Base-by-base conservation (phyloP, 1,139 yeast genomes). In the Scheffersomyces segobiensis region DNA sequence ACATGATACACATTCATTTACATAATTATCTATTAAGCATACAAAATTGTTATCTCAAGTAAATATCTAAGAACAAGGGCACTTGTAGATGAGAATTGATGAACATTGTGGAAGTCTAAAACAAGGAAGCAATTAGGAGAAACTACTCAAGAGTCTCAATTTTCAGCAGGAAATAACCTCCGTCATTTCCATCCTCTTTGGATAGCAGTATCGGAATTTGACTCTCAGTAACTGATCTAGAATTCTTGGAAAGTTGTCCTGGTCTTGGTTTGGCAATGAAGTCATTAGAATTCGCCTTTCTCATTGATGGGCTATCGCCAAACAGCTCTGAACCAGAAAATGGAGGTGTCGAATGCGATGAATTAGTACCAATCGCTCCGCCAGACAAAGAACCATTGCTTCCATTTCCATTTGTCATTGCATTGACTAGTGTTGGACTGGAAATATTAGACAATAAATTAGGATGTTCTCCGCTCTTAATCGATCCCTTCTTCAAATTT, bases 401-500 rank as follows among this genome's bases (percentile, higher is more conserved):
- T 46, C 55, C 57, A 50, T 52, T 58, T 22, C 56, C 60, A 42
- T 58, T 54, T 18, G 18, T 20, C 8, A 52, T 54, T 4, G 59
- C 53, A 12, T 57, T 60, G 47, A 62, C 63, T 22, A 62, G 58
- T 52, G 61, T 65, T 22, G 67, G 70, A 54, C 65, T 63, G 6
- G 71, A 63, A 3, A 69, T 62, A 18, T 54, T 60, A 20, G 61
- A 56, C 49, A 68, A 53, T 47, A 67, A 59, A 53, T 67, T 69
- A 3, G 65, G 59, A 51, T 63, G 70, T 49, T 70, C 74, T 46
- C 69, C 65, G 57, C 62, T 67, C 55, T 76, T 74, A 42, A 74
- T 74, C 0, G 78, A 67, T 1, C 78, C 75, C 56, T 74, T 74
- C 65, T 79, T 79, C 68, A 80, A 73, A 59, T 78, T 79, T 65